Conservation (phyloP, 331 rosid species). For the Cydonia oblonga region DNA sequence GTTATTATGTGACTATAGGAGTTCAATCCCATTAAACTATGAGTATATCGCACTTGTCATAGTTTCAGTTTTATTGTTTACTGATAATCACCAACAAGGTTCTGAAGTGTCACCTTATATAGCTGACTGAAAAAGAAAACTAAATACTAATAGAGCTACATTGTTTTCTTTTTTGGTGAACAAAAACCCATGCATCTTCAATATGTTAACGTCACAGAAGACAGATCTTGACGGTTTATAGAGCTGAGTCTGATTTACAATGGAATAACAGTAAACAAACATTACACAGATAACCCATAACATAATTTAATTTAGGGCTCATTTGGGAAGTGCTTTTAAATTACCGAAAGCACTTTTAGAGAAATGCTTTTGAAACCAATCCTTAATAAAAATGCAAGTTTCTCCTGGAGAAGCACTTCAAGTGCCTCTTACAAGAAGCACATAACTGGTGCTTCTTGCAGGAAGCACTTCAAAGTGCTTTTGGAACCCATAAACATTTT, state of each 20-base stretch:
- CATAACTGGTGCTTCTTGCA: no score
- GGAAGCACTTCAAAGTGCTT: no score
- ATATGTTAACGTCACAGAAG: background rate
- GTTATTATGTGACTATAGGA: background rate
- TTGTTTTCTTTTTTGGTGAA: background rate
- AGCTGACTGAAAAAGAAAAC: background rate
- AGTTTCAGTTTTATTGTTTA: background rate
- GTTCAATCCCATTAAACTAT: background rate
- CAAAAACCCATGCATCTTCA: background rate
- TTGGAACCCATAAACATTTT: no score
- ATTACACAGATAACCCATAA: background rate
- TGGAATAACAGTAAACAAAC: background rate
- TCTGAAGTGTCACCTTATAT: background rate
- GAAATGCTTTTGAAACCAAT: no score
- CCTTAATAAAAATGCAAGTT: no score
- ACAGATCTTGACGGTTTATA: no score
- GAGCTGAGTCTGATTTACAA: background rate
- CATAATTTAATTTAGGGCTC: background rate
- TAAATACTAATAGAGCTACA: background rate
- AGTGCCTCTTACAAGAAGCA: no score
- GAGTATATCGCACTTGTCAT: background rate
- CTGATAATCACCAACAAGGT: background rate
- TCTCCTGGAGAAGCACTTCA: no score
- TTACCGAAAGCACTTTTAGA: no score
- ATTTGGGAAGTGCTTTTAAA: no score